Base-by-base conservation (phyloP, 2,329 filamentous ascomycete genomes). In the Colletotrichum shisoi region DNA sequence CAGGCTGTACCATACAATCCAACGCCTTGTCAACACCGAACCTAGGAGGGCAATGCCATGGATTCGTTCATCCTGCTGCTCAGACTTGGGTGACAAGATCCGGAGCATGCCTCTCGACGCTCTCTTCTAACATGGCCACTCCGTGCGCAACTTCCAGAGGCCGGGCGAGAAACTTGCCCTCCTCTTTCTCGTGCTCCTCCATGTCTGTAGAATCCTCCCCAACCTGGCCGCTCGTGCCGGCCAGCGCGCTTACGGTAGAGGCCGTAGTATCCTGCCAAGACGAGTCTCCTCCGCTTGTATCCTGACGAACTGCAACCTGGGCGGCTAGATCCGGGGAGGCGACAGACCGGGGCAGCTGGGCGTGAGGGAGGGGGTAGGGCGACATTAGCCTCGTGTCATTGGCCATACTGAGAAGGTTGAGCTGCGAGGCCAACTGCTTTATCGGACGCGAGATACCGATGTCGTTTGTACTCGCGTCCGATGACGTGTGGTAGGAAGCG, bases 51-150 rank as follows among this genome's bases (percentile, higher is more conserved):
- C 42, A 49, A 13, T 42, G 9, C 46, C 39, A n/a, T 6, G 6
- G 19, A 7, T 31, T 19, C 24, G 19, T 44, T 17, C 7, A 21
- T 51, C 46, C 4, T 21, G n/a, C 13, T 46, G 12, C 17, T 69
- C 12, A 77, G 17, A 69, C 68, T 42, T 76, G 71, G 24, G 78
- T 80, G 45, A 83, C 73, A 21, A 83, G 70, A 71, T 85, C 82
- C 3, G 82, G 76, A 37, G 80, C 73, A 19, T 82, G 80, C 39
- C 79, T 75, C 68, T 81, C 81, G 17, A 86, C 80, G 49, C 81
- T 83, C 72, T 87, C 85, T 72, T 89, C 85, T 3, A 83, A 82
- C 31, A 89, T 73, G 1, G 85, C 85, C 4, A 88, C 78, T 2
- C 85, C 86, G 17, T 82, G 79, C 4, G 79, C 77, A 1, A 87